Evolutionary conservation across 331 rosid genomes (phyloP).

Genomic region (Acacia concinna): DNA sequence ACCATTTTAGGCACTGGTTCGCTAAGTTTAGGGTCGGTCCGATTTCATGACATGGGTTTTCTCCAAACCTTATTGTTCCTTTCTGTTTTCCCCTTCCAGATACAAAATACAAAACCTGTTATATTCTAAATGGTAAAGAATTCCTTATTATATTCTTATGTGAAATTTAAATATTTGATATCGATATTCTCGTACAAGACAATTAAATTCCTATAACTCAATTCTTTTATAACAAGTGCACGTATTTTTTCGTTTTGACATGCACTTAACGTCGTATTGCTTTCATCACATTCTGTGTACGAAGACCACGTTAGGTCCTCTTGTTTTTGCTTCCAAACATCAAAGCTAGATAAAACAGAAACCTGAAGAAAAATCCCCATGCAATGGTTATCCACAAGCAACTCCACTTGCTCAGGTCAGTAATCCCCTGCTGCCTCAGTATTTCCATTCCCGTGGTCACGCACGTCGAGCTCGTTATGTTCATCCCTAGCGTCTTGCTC

Average conservation of each 20-base stretch:
- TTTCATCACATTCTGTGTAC: neutral
- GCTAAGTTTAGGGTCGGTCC: too few species aligned
- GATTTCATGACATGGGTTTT: too few species aligned
- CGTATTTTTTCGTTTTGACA: neutral
- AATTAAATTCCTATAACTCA: neutral
- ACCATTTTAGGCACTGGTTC: too few species aligned
- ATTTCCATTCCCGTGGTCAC: slow-evolving; percentile 64
- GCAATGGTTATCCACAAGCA: slow-evolving; percentile 75
- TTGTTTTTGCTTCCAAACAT: slow-evolving; percentile 85
- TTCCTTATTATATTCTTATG: neutral
- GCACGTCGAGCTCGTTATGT: slow-evolving; percentile 59
- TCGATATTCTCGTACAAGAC: neutral
- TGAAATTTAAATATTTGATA: neutral
- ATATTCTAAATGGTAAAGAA: too few species aligned
- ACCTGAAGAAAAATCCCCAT: slow-evolving; percentile 83
- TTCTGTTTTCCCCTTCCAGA: too few species aligned
- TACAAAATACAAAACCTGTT: too few species aligned
- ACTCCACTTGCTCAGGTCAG: slow-evolving; percentile 69
- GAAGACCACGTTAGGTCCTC: slow-evolving; percentile 40
- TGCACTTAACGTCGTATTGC: neutral
- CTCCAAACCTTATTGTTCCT: too few species aligned
- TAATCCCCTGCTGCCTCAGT: slow-evolving; percentile 64
- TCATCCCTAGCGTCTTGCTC: slow-evolving; percentile 61
- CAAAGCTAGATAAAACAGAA: slow-evolving; percentile 68
- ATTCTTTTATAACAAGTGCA: neutral